These are phyloP conservation scores for Solanum ahanhuiri DNA, from an alignment of 257 asterid species.

Conservation along the genomic window DNA sequence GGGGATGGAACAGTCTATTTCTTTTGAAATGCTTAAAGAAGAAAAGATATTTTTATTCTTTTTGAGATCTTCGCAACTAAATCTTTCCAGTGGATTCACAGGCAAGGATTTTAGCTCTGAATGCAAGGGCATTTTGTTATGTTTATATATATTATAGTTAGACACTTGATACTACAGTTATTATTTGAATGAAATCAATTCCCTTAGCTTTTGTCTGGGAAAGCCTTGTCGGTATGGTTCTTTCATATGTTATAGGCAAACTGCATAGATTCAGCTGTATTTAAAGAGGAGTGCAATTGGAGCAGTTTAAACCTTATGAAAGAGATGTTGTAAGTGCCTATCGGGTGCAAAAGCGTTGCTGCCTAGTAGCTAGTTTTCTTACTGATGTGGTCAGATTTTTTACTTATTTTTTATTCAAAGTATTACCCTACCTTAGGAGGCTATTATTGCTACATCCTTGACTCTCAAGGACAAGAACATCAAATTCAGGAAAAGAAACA, in stretches of 20 bases:
- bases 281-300: background rate
- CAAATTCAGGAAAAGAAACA: background rate
- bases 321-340: slow-evolving; percentile 65
- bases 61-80: background rate
- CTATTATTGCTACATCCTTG: background rate
- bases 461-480: background rate
- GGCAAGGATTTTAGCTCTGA: slow-evolving; percentile 84
- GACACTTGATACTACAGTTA: background rate
- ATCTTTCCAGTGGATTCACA: slow-evolving; percentile 7
- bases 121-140: slow-evolving; percentile 83
- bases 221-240: background rate
- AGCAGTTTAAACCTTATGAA: slow-evolving; percentile 29
- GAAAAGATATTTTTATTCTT: background rate
- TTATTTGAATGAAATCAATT: background rate
- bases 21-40: background rate
- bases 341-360: slow-evolving; percentile 32
- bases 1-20: background rate
- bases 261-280: slow-evolving; percentile 80
- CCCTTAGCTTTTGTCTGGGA: background rate
- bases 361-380: slow-evolving; percentile 9
- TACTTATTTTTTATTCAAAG: background rate
- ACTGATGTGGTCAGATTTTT: background rate
- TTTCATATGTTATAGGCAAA: slow-evolving; percentile 42
- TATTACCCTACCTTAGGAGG: background rate
- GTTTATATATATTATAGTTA: slow-evolving; percentile 17